Percentiles rank a stretch among this genome's conserved stretches.
phyloP scores from a whole-genome alignment of 169 alveolate species.

The Eimeria tenella region DNA sequence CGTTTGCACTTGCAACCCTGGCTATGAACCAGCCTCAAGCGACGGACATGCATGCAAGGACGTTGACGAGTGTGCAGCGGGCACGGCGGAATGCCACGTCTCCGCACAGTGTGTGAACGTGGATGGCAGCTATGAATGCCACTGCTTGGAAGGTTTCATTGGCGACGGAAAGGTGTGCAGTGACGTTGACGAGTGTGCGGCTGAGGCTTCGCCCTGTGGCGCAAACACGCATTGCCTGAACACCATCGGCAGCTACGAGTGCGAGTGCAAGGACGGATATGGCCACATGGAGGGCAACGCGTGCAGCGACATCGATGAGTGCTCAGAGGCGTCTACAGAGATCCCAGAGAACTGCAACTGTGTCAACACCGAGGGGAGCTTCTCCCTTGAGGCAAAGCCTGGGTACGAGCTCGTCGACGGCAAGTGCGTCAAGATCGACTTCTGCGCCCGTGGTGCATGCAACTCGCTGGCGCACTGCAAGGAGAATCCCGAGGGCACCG shows the following conservation, averaged over 20 bases:
- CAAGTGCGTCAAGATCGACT: constrained; percentile 79
- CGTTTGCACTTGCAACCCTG: constrained; percentile 79
- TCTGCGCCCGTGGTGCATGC: constrained; percentile 78
- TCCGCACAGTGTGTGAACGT: constrained; percentile 78
- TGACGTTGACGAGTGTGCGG: constrained; percentile 84
- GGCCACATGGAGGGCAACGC: background rate
- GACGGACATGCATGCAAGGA: constrained; percentile 79
- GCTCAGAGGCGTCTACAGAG: constrained; percentile 54
- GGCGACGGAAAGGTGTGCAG: constrained; percentile 74
- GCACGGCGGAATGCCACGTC: constrained; percentile 74
- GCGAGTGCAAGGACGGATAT: constrained; percentile 83
- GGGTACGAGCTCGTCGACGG: constrained; percentile 78
- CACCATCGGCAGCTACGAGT: constrained; percentile 82
- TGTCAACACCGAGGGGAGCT: constrained; percentile 83
- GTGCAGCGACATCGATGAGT: constrained; percentile 84
- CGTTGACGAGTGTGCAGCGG: constrained; percentile 82
- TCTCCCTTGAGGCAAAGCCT: constrained; percentile 79
- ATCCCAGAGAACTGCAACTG: constrained; percentile 71
- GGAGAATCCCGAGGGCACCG: constrained; percentile 78
- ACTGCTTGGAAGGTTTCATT: constrained; percentile 79
- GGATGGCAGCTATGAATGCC: constrained; percentile 81
- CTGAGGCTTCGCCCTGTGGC: constrained; percentile 46
- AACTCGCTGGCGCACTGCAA: constrained; percentile 78
- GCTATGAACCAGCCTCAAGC: constrained; percentile 64
- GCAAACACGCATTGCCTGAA: constrained; percentile 75